Percentiles rank a stretch among this genome's conserved stretches.
Conservation (phyloP, 1,284 basidiomycete species). For the Papiliotrema flavescens region DNA sequence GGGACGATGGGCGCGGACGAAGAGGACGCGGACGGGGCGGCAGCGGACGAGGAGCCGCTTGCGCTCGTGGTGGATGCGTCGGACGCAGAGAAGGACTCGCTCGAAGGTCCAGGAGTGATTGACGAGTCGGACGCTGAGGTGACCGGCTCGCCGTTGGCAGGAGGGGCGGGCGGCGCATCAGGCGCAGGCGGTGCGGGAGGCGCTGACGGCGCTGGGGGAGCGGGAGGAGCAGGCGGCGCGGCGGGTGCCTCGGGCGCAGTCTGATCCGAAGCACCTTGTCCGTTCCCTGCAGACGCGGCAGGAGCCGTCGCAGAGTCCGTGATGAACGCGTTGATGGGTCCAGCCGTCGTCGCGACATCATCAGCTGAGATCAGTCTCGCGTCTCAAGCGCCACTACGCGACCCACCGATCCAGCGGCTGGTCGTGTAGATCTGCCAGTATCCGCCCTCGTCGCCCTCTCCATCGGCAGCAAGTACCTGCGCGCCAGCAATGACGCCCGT, state of each 20-base stretch:
- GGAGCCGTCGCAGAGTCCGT: not conserved
- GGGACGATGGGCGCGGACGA: not conserved
- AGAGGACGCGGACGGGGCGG: not conserved
- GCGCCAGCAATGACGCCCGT: no score
- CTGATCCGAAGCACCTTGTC: not conserved
- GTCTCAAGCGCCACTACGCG: no score
- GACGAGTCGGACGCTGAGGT: not conserved
- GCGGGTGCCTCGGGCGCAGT: not conserved
- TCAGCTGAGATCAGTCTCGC: no score
- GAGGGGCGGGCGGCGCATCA: not conserved
- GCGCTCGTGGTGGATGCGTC: not conserved
- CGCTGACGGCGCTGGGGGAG: not conserved
- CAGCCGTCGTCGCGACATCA: no score
- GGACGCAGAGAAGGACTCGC: not conserved
- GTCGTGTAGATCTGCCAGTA: slow-evolving; percentile 11
- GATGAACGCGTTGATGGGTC: no score
- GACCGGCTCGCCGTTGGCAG: not conserved
- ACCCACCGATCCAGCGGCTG: slow-evolving; percentile 14
- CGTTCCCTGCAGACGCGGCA: not conserved
- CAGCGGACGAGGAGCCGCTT: not conserved
- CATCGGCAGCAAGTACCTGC: not conserved
- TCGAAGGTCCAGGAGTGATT: not conserved
- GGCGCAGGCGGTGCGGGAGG: not conserved
- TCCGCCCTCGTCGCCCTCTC: not conserved
- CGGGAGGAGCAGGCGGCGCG: not conserved